Conservation (phyloP, 768 basidiomycete species). For the Tulasnella calospora region DNA sequence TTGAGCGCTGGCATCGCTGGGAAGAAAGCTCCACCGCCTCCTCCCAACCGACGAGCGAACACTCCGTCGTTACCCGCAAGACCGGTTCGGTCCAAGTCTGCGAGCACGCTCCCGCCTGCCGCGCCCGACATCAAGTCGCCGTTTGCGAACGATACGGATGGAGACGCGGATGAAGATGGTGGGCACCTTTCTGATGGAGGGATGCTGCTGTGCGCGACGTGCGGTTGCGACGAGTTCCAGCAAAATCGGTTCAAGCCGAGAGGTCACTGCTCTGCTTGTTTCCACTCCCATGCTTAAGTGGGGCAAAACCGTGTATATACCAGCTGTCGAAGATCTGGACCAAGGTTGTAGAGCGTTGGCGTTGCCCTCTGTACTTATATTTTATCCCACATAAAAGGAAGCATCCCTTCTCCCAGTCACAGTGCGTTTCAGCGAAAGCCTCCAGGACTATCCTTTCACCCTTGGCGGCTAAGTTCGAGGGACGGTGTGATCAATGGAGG, state of each 20-base stretch:
- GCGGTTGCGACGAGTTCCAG: conserved; percentile 52
- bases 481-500: neutral
- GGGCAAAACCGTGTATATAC: neutral
- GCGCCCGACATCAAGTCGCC: conserved; percentile 33
- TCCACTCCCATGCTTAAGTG: conserved; percentile 38
- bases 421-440: neutral
- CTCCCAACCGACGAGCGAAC: conserved; percentile 46
- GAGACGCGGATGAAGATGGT: conserved; percentile 44
- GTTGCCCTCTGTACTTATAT: too few relatives aligned
- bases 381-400: too few relatives aligned
- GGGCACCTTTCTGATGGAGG: conserved; percentile 47
- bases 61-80: conserved; percentile 49
- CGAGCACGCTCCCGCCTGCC: conserved; percentile 31
- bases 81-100: conserved; percentile 25
- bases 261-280: conserved; percentile 64
- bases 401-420: too few relatives aligned
- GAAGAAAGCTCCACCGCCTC: conserved; percentile 59
- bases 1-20: conserved; percentile 27
- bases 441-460: neutral
- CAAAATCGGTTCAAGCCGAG: conserved; percentile 63
- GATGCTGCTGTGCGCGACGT: conserved; percentile 30
- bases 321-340: too few relatives aligned
- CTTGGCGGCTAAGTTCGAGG: too few relatives aligned
- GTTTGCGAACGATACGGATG: conserved; percentile 38
- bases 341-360: too few relatives aligned